Base-by-base conservation (phyloP, 371 early-diverging fungal species). In the Coemansia sp. region DNA sequence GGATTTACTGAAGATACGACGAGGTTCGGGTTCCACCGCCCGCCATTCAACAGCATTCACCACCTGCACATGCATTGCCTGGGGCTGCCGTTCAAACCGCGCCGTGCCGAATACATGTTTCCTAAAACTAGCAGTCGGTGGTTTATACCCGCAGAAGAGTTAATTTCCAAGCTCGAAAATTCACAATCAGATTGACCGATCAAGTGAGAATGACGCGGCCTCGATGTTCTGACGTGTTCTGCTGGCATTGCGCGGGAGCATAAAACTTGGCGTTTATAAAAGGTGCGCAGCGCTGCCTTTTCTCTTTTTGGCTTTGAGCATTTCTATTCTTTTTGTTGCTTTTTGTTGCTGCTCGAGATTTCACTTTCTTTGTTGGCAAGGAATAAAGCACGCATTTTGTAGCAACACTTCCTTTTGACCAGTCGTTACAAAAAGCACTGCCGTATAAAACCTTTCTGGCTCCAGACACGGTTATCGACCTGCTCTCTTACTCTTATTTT, bases 51-150 rank as follows among this genome's bases (percentile, higher is more conserved):
- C 40, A 80, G 82, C 61, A 66, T 86, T 21, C 67, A 72, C 24
- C 86, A 86, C 72, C 61, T 86, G 58, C 86, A 85, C 68, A 66
- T 84, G 67, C 86, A 86, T 71, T 80, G 72, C n/a, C 62, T 86
- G 4, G 84, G 77, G 3, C 67, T 70, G 54, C 86, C 86, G 17
- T 85, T 83, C 56, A 65, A 68, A 58, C 67, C 65, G 2, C 36
- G 24, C n/a, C 61, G 57, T 3, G 78, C 79, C 9, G 62, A 62
- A n/a, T 9, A n/a, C 13, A 77, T 77, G 71, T 78, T 75, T 39
- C 71, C 79, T 5, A 24, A 54, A 19, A 19, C 48, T n/a, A 66
- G 63, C 13, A 41, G 66, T n/a, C 21, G 29, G 0, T 66, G 78
- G 67, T 78, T 77, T 26, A 58, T 71, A 44, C 64, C 78, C 0